Conservation (phyloP, 371 early-diverging fungal genomes). For the Lichtheimia ornata region DNA sequence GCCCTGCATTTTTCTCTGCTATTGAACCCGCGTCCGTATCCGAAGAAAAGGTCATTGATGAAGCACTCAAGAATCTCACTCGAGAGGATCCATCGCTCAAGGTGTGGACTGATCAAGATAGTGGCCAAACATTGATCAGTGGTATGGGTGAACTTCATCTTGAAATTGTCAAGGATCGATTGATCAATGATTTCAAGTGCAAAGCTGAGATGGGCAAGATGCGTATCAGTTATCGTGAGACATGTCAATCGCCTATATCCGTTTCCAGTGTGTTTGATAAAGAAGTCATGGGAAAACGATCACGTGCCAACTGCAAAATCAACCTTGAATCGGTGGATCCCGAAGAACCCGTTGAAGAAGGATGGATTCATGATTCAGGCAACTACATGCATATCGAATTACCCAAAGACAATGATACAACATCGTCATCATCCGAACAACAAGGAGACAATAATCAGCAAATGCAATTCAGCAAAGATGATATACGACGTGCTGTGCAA, state of each 20-base stretch:
- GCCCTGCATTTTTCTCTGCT: slow-evolving; percentile 89
- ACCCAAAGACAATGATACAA: slow-evolving; percentile 16
- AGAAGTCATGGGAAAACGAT: slow-evolving; percentile 75
- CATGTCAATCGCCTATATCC: slow-evolving; percentile 46
- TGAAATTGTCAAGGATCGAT: slow-evolving; percentile 84
- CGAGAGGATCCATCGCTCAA: slow-evolving; percentile 92
- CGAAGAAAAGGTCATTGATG: slow-evolving; percentile 77
- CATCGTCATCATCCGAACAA: slow-evolving; percentile 5
- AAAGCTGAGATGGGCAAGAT: slow-evolving; percentile 84
- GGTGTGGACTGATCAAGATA: slow-evolving; percentile 77
- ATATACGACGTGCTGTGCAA: slow-evolving; percentile 59
- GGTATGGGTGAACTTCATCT: slow-evolving; percentile 98
- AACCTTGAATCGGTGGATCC: slow-evolving; percentile 50
- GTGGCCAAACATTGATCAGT: slow-evolving; percentile 87
- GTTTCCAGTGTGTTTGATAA: slow-evolving; percentile 56
- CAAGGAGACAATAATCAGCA: not conserved
- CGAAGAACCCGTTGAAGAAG: slow-evolving; percentile 26
- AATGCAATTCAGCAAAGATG: slow-evolving; percentile 28
- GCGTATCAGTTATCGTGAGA: slow-evolving; percentile 88
- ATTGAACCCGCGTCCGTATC: slow-evolving; percentile 78
- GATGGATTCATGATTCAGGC: slow-evolving; percentile 30
- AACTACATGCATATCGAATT: slow-evolving; percentile 18
- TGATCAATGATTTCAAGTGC: slow-evolving; percentile 79
- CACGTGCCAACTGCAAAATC: slow-evolving; percentile 63
- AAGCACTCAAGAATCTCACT: slow-evolving; percentile 73